Conservation (phyloP, 208 protist genomes). For the Crithidia expoeki region DNA sequence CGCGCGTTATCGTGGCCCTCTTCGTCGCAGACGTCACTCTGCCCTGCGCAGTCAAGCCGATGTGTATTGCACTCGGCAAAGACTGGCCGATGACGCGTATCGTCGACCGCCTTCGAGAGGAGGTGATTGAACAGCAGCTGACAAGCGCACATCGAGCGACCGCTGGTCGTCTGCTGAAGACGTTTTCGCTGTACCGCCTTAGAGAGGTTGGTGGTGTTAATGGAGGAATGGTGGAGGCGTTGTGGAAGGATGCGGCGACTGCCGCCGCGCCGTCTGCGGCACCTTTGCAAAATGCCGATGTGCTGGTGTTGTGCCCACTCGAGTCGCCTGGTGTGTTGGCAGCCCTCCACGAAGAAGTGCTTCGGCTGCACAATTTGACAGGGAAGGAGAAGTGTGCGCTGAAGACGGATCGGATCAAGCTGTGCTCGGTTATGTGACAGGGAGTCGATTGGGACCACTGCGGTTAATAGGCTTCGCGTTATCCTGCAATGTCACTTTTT, state of each 20-base stretch:
- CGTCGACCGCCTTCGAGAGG: constrained; percentile 41
- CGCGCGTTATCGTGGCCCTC: constrained; percentile 35
- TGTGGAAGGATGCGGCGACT: neutral
- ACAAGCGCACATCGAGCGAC: neutral
- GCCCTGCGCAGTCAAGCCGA: constrained; percentile 29
- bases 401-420: constrained; percentile 57
- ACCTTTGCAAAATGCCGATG: constrained; percentile 49
- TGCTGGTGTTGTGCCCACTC: constrained; percentile 47
- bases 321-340: constrained; percentile 15
- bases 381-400: constrained; percentile 60
- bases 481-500: no score
- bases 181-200: constrained; percentile 20
- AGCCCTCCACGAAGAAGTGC: constrained; percentile 48
- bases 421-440: constrained; percentile 62
- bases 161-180: constrained; percentile 1
- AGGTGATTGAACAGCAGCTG: constrained; percentile 33
- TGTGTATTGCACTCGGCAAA: constrained; percentile 46
- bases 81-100: constrained; percentile 52
- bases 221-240: neutral
- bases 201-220: neutral
- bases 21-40: constrained; percentile 30
- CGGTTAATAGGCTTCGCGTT: neutral
- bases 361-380: constrained; percentile 38
- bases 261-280: neutral
- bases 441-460: no score